Evolutionary conservation across 768 basidiomycete species (phyloP).

Genomic region (Kwoniella europaea): DNA sequence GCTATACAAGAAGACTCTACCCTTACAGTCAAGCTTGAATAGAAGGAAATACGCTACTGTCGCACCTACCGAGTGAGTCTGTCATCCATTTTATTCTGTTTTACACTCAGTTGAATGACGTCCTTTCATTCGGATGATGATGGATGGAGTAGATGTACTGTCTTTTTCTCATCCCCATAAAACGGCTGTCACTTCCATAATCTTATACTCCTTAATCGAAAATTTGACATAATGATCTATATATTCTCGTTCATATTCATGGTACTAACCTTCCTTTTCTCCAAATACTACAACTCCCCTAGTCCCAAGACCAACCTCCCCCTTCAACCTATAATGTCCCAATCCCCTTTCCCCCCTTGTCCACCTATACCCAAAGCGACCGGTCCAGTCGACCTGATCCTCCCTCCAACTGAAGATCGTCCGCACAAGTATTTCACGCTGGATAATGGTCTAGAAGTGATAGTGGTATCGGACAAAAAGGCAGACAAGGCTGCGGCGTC

Average conservation of each 20-base stretch:
- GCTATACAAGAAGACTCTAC: not conserved
- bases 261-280: not conserved
- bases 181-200: not conserved
- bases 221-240: not conserved
- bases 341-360: conserved; percentile 40
- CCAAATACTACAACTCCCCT: not conserved
- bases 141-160: not conserved
- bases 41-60: conserved; percentile 23
- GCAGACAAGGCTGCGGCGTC: conserved; percentile 95
- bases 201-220: not conserved
- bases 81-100: not conserved
- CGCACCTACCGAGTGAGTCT: conserved; percentile 22
- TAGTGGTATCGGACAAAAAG: conserved; percentile 78
- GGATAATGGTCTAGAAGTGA: conserved; percentile 86
- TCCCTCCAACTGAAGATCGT: conserved; percentile 55
- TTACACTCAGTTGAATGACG: not conserved
- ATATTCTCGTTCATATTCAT: not conserved
- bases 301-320: conserved; percentile 18
- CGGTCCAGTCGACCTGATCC: conserved; percentile 44
- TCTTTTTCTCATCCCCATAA: not conserved
- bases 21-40: not conserved
- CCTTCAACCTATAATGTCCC: conserved; percentile 16
- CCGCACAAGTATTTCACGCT: conserved; percentile 70
- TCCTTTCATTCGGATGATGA: conserved; percentile 3
- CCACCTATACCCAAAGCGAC: conserved; percentile 43